phyloP scores from a whole-genome alignment of 2,329 filamentous ascomycete genomes.

The Uncinocarpus reesii region DNA sequence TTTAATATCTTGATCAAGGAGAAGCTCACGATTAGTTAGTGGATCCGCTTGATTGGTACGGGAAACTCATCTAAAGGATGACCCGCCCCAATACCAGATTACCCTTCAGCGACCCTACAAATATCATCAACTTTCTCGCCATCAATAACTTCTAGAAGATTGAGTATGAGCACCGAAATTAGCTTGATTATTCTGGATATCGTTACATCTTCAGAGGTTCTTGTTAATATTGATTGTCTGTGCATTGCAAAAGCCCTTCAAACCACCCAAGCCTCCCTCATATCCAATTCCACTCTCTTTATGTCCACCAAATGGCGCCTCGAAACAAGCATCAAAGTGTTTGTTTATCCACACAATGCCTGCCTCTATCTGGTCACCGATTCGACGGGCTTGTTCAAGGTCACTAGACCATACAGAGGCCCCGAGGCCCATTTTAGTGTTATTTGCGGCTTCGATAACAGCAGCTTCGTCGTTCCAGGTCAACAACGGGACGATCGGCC shows the following conservation, averaged over 20 bases:
- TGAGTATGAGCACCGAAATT: too few relatives aligned
- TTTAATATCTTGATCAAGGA: too few relatives aligned
- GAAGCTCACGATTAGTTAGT: too few relatives aligned
- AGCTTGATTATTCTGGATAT: not conserved
- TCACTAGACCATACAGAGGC: slow-evolving; percentile 51
- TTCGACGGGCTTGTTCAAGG: slow-evolving; percentile 39
- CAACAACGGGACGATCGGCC: slow-evolving; percentile 54
- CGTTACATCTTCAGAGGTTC: not conserved
- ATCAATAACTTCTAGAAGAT: not conserved
- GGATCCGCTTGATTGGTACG: too few relatives aligned
- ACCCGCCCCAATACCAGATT: too few relatives aligned
- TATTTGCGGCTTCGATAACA: slow-evolving; percentile 48
- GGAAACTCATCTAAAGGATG: too few relatives aligned
- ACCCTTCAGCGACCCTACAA: too few relatives aligned
- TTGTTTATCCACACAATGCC: slow-evolving; percentile 53
- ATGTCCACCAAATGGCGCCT: slow-evolving; percentile 41
- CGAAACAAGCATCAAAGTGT: slow-evolving; percentile 25
- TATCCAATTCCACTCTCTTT: slow-evolving; percentile 44
- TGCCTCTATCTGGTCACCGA: slow-evolving; percentile 47
- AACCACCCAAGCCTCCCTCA: slow-evolving; percentile 37
- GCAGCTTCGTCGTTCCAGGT: slow-evolving; percentile 53
- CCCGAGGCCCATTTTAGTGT: slow-evolving; percentile 44
- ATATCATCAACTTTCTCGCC: too few relatives aligned
- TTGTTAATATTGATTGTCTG: slow-evolving; percentile 29
- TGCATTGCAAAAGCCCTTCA: slow-evolving; percentile 34